phyloP scores from a whole-genome alignment of 192 early-diverging fungal genomes.

The Thamnidium elegans region DNA sequence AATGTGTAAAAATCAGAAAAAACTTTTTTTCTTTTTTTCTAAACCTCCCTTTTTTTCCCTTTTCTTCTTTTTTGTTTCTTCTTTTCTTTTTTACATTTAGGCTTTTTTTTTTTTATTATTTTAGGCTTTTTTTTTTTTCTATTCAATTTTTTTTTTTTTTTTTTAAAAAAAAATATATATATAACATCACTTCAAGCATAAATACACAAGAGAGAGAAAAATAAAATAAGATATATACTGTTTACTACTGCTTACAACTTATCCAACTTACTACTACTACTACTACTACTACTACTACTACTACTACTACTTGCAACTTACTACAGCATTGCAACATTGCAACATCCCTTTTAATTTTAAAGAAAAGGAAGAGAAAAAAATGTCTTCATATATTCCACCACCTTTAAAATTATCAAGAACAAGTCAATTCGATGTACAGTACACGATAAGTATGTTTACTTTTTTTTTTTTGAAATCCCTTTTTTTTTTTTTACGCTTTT shows the following conservation, averaged over 20 bases:
- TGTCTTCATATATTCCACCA: constrained; percentile 1
- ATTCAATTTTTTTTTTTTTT: neutral
- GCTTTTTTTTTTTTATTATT: neutral
- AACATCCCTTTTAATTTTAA: neutral
- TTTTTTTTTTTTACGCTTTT: too few relatives aligned
- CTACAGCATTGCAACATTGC: neutral
- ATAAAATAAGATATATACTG: too few relatives aligned
- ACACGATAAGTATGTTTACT: too few relatives aligned
- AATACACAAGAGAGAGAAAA: neutral
- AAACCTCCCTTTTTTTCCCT: neutral
- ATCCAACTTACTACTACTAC: too few relatives aligned
- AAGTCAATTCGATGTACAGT: too few relatives aligned
- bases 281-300: too few relatives aligned
- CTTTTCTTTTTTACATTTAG: neutral
- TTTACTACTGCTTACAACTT: too few relatives aligned
- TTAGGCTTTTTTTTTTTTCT: neutral
- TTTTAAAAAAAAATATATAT: too few relatives aligned
- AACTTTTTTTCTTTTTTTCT: neutral
- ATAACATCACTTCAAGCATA: neutral
- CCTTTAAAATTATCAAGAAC: neutral
- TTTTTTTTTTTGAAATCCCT: too few relatives aligned
- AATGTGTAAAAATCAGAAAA: constrained; percentile 4
- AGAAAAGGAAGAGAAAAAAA: neutral
- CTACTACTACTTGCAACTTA: too few relatives aligned
- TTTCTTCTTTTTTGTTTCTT: neutral